Base-by-base conservation (phyloP, 768 basidiomycete genomes). In the Tricholomella constricta region DNA sequence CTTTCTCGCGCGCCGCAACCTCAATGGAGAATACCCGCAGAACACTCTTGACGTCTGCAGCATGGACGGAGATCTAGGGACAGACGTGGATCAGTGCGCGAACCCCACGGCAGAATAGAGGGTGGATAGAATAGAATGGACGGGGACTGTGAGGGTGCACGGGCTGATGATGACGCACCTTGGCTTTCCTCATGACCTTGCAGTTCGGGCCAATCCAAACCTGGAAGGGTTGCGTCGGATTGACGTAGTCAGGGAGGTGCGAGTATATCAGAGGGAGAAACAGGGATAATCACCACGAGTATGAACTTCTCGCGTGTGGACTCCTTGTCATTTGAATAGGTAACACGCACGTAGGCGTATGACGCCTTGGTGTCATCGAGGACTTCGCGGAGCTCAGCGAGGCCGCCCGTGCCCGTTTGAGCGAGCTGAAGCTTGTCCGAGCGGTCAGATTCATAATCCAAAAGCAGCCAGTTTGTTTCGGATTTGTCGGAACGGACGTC, bases 161-260 rank as follows among this genome's bases (percentile, higher is more conserved):
- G 31, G 14, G 37, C 4, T 10, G 31, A 42, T 62, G 48, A 34
- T n/a, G n/a, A 70, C 80, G 59, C 52, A 91, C 90, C 85, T 93
- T 95, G 37, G 88, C 94, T 74, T 86, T 89, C 56, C 94, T 81
- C 94, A 96, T 93, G 57, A 94, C 80, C 74, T 92, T 94, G 72
- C 91, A 90, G 36, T 74, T 70, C 17, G 81, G 74, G 38, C 91
- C 91, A 71, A 92, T 93, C 90, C 90, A 92, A 40, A 83, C 79
- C 77, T 80, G 63, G 51, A 34, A 48, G 60, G 22, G 50, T 12
- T 35, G 42, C 40, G 42, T 38, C 17, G 34, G 6, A 22, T 46
- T 47, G 52, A 48, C 48, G 48, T 52, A 52, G 51, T 58, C 48
- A 60, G 53, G 48, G 29, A 20, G 15, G 37, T 19, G 45, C 38